phyloP scores from a whole-genome alignment of 2,329 filamentous ascomycete genomes.

The Fusarium sp. region DNA sequence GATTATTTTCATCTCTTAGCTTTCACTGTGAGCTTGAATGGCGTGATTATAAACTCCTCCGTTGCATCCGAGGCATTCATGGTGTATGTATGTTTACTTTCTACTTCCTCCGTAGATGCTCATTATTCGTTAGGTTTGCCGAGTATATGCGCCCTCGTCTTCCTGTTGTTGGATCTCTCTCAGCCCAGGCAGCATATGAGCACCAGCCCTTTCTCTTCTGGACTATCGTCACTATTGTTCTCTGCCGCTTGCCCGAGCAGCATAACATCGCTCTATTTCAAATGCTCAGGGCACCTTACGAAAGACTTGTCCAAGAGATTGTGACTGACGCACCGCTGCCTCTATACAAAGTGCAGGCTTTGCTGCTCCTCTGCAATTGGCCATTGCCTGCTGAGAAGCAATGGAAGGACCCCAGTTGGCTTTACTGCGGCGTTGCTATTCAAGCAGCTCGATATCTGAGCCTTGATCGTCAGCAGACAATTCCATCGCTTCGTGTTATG shows the following conservation, averaged over 20 bases:
- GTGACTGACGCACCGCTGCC: constrained; percentile 20
- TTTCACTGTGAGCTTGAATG: not conserved
- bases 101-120: not conserved
- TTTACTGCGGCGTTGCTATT: constrained; percentile 31
- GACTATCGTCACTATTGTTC: constrained; percentile 29
- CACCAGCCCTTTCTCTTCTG: constrained; percentile 32
- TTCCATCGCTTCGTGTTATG: constrained; percentile 11
- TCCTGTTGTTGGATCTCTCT: constrained; percentile 18
- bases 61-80: constrained; percentile 14
- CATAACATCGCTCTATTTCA: not conserved
- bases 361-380: constrained; percentile 27
- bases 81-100: constrained; percentile 10
- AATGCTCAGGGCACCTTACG: constrained; percentile 6
- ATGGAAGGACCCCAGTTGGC: constrained; percentile 25
- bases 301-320: constrained; percentile 16
- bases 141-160: constrained; percentile 30
- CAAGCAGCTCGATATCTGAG: constrained; percentile 34
- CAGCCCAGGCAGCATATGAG: not conserved
- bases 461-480: constrained; percentile 28
- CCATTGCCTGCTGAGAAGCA: constrained; percentile 23
- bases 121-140: constrained; percentile 17
- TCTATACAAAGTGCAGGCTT: constrained; percentile 30
- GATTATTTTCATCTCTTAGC: constrained; percentile 22
- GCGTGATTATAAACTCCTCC: not conserved
- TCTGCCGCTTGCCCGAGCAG: not conserved